Evolutionary conservation across 108 stramenopile genomes (phyloP).

Genomic region (Stephanodiscus triporus): DNA sequence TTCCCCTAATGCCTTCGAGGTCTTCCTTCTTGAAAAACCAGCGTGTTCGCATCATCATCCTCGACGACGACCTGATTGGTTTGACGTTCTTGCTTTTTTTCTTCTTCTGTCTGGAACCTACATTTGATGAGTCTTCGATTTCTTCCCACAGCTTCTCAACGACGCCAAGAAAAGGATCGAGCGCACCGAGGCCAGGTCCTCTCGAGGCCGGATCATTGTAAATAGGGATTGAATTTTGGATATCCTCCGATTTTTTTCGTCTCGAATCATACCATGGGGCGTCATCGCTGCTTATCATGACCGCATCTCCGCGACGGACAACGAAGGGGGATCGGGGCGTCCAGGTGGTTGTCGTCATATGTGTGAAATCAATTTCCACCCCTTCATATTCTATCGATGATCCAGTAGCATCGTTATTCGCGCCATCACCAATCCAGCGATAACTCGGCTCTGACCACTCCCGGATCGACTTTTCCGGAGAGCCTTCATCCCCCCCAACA

Average conservation of each 20-base stretch:
- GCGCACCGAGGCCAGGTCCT: constrained; percentile 44
- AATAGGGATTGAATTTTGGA: constrained; percentile 11
- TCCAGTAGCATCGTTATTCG: constrained; percentile 1
- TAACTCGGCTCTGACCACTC: constrained; percentile 30
- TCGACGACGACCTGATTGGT: constrained; percentile 3
- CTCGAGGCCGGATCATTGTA: constrained; percentile 40
- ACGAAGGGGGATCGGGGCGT: constrained; percentile 18
- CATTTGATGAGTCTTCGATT: constrained; percentile 20
- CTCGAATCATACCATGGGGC: constrained; percentile 29
- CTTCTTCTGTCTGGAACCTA: constrained; percentile 39
- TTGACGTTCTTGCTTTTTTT: constrained; percentile 12
- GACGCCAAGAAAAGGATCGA: constrained; percentile 61
- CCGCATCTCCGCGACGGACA: constrained; percentile 58
- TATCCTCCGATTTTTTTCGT: not conserved
- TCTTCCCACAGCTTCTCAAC: constrained; percentile 74
- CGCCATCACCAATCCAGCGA: constrained; percentile 34
- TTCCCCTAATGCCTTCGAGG: constrained; percentile 52
- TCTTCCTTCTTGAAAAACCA: constrained; percentile 62
- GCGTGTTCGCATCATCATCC: constrained; percentile 30
- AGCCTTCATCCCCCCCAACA: constrained; percentile 1
- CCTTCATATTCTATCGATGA: constrained; percentile 27
- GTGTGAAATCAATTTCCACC: constrained; percentile 35
- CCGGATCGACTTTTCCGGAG: not conserved
- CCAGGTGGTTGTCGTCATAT: constrained; percentile 17
- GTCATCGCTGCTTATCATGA: constrained; percentile 54